Evolutionary conservation across 2,329 filamentous ascomycete genomes (phyloP).

Genomic region (Stagonosporopsis tanaceti): DNA sequence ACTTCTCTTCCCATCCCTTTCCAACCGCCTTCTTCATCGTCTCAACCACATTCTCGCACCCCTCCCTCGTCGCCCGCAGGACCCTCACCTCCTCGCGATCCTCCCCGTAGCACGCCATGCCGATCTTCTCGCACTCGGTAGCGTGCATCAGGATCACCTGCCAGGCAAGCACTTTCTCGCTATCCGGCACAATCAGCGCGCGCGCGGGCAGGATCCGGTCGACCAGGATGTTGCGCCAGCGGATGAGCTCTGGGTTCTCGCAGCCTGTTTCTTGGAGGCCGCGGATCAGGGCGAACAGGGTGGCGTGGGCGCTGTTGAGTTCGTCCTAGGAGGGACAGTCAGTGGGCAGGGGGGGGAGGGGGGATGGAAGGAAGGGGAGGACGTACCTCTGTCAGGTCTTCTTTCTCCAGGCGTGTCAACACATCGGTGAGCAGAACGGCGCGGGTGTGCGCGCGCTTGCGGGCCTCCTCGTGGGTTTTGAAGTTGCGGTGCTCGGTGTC

Average conservation of each 20-base stretch:
- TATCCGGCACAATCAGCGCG: background rate
- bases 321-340: background rate
- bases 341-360: too few species aligned
- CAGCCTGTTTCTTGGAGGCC: slow-evolving; percentile 15
- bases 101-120: slow-evolving; percentile 10
- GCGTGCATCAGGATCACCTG: slow-evolving; percentile 1
- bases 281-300: slow-evolving; percentile 7
- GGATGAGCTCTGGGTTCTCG: slow-evolving; percentile 10
- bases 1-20: background rate
- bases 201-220: slow-evolving; percentile 19
- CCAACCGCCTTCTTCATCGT: background rate
- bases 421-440: slow-evolving; percentile 3
- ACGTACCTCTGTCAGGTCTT: background rate
- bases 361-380: background rate
- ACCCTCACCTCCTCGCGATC: slow-evolving; percentile 12
- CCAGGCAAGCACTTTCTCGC: background rate
- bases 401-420: slow-evolving; percentile 1
- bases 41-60: background rate
- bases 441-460: slow-evolving; percentile 6
- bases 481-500: slow-evolving; percentile 1
- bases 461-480: slow-evolving; percentile 9
- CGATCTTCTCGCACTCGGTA: slow-evolving; percentile 6
- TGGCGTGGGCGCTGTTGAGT: background rate
- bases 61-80: slow-evolving; percentile 7
- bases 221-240: slow-evolving; percentile 25